Evolutionary conservation across 768 basidiomycete species (phyloP).

Genomic region (Candolleomyces aberdarensis): DNA sequence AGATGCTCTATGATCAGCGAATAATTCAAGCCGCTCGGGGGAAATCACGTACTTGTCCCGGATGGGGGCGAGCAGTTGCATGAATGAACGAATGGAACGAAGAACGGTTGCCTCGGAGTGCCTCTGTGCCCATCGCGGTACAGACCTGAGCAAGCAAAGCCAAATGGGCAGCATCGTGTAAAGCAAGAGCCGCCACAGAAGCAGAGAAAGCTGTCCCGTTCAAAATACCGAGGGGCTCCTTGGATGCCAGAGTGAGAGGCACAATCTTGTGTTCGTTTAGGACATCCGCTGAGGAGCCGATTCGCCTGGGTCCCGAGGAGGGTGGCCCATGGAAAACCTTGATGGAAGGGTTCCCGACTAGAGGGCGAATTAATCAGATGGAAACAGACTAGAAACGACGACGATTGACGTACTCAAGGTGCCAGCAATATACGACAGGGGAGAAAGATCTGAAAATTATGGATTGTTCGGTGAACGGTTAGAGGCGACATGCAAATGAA

Average conservation of each 20-base stretch:
- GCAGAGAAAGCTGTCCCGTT: constrained; percentile 80
- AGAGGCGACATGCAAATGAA: background rate
- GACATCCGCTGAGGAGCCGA: constrained; percentile 48
- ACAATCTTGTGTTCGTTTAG: constrained; percentile 51
- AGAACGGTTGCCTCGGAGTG: constrained; percentile 61
- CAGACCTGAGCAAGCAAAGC: constrained; percentile 63
- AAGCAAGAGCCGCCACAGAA: constrained; percentile 65
- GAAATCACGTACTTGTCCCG: constrained; percentile 54
- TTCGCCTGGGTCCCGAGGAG: constrained; percentile 46
- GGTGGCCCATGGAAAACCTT: constrained; percentile 58
- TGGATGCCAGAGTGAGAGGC: constrained; percentile 58
- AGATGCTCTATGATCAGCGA: background rate
- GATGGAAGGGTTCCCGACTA: constrained; percentile 57
- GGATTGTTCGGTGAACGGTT: background rate
- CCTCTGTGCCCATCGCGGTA: constrained; percentile 80
- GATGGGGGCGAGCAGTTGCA: constrained; percentile 69
- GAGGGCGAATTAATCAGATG: background rate
- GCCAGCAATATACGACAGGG: constrained; percentile 64
- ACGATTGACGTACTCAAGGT: constrained; percentile 44
- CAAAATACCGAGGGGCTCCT: constrained; percentile 67
- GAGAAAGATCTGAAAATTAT: constrained; percentile 38
- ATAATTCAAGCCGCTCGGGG: background rate
- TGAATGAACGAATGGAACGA: constrained; percentile 74
- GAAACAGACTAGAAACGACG: background rate
- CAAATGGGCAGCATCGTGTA: constrained; percentile 67